Percentiles rank a stretch among this genome's conserved stretches.
phyloP scores from a whole-genome alignment of 257 asterid species.

The Solanum clarkiae region DNA sequence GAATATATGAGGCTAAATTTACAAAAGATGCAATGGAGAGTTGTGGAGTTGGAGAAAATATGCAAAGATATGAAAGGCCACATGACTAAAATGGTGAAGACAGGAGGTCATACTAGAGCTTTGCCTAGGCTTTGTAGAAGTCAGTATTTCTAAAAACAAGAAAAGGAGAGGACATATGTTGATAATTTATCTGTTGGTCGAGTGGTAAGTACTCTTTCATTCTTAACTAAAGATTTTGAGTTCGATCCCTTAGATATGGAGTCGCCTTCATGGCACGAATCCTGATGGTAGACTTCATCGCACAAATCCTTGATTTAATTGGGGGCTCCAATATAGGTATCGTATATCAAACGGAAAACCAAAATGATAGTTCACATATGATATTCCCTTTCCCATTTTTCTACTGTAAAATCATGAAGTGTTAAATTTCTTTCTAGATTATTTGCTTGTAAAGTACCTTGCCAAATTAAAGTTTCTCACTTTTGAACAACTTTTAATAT shows the following conservation, averaged over 20 bases:
- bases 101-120: conserved; percentile 14
- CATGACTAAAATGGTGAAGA: conserved; percentile 48
- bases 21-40: conserved; percentile 55
- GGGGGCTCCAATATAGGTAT: neutral
- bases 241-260: neutral
- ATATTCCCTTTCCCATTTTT: neutral
- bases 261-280: neutral
- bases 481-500: neutral
- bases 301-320: neutral
- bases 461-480: neutral
- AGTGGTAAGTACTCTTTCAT: neutral
- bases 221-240: neutral
- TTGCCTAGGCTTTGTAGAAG: conserved; percentile 51
- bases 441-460: neutral
- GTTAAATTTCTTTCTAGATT: neutral
- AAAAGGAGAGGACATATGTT: neutral
- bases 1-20: conserved; percentile 34
- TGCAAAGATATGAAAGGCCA: conserved; percentile 66
- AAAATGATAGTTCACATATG: neutral
- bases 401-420: neutral
- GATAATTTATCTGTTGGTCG: neutral
- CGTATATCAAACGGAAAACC: neutral
- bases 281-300: neutral
- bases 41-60: conserved; percentile 64
- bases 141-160: neutral